Evolutionary conservation across 148 eudicot genomes (phyloP).

Genomic region (Fagopyrum homotropicum): DNA sequence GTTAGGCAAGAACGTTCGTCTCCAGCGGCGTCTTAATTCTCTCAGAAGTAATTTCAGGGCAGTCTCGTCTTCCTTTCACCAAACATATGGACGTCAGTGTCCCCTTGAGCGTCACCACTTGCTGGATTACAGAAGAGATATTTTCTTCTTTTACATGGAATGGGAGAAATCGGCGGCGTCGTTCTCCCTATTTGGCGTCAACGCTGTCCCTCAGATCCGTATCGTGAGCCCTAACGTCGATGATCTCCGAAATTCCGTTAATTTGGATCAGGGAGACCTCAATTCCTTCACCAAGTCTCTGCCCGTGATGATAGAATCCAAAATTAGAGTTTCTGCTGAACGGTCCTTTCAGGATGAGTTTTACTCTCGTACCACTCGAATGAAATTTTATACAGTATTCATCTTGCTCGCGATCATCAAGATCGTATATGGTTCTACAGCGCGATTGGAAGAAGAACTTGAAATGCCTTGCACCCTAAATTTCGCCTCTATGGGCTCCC

Average conservation of each 20-base stretch:
- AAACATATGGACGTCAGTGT: constrained; percentile 19
- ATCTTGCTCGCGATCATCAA: constrained; percentile 36
- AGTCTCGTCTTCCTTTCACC: constrained; percentile 42
- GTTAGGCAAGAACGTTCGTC: constrained; percentile 56
- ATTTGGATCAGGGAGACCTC: constrained; percentile 54
- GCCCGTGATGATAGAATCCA: constrained; percentile 48
- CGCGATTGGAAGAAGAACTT: constrained; percentile 29
- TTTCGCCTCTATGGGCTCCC: constrained; percentile 25
- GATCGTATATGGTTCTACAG: constrained; percentile 47
- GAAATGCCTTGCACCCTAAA: too few species aligned
- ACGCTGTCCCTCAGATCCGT: too few species aligned
- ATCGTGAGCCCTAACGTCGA: too few species aligned
- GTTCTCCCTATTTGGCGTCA: too few species aligned
- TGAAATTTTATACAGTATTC: constrained; percentile 40
- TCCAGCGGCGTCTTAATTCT: too few species aligned
- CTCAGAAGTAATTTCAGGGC: constrained; percentile 58
- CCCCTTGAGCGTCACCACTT: background rate
- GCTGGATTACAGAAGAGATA: background rate
- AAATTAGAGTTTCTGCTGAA: constrained; percentile 28
- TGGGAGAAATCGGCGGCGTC: too few species aligned
- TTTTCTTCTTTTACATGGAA: too few species aligned
- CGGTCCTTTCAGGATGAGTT: too few species aligned
- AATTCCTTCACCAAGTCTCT: constrained; percentile 56
- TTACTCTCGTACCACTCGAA: constrained; percentile 44
- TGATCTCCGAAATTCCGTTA: too few species aligned